These are phyloP conservation scores for Phytophthora pistaciae DNA, from an alignment of 352 stramenopile genomes.

Conservation along the genomic window DNA sequence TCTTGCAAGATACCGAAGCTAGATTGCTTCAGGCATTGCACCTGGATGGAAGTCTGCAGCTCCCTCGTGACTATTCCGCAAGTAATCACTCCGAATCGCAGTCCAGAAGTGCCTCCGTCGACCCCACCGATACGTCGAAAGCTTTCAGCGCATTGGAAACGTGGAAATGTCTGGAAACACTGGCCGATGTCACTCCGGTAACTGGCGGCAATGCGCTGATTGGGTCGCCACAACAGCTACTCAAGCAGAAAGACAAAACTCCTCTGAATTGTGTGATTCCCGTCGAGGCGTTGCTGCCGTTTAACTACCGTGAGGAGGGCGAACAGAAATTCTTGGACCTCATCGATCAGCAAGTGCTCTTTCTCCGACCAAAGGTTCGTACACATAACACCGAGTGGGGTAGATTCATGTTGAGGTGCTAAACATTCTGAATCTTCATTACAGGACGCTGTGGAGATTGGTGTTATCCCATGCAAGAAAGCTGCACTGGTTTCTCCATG, in stretches of 20 bases:
- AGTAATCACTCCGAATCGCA: background rate
- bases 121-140: constrained; percentile 21
- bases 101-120: background rate
- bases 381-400: background rate
- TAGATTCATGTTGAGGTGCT: background rate
- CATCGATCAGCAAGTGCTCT: constrained; percentile 62
- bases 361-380: constrained; percentile 70
- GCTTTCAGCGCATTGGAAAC: constrained; percentile 63
- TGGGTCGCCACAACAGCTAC: constrained; percentile 53
- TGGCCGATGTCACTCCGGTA: constrained; percentile 43
- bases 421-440: background rate
- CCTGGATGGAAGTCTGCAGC: constrained; percentile 52
- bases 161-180: constrained; percentile 76
- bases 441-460: constrained; percentile 74
- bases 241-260: constrained; percentile 44
- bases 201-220: constrained; percentile 35
- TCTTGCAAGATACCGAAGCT: constrained; percentile 36
- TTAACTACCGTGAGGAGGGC: constrained; percentile 62
- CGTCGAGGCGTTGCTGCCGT: constrained; percentile 69
- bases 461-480: constrained; percentile 67
- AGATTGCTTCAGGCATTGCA: constrained; percentile 45
- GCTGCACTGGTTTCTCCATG: constrained; percentile 64
- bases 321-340: constrained; percentile 75
- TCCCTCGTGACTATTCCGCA: constrained; percentile 1
- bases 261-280: constrained; percentile 59